Evolutionary conservation across 768 basidiomycete species (phyloP).

Genomic region (Filobasidium wieringae): DNA sequence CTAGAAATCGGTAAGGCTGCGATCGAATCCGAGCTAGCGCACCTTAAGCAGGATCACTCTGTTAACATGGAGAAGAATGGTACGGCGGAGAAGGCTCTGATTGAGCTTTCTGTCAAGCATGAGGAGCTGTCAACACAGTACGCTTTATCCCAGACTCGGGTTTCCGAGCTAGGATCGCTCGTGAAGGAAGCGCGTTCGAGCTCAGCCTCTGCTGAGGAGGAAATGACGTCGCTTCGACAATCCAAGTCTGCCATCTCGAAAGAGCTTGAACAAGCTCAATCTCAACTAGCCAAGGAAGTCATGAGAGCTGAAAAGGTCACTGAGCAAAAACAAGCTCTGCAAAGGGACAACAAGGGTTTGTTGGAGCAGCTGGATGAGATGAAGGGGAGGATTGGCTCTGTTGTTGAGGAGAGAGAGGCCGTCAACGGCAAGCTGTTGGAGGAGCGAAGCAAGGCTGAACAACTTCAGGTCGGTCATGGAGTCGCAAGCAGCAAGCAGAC

Average conservation of each 20-base stretch:
- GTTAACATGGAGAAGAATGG: neutral
- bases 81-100: neutral
- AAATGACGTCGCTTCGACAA: neutral
- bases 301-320: slow-evolving; percentile 29
- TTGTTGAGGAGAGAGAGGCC: slow-evolving; percentile 20
- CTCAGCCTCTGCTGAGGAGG: neutral
- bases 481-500: neutral
- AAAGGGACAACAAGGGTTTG: slow-evolving; percentile 32
- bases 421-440: slow-evolving; percentile 8
- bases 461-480: slow-evolving; percentile 12
- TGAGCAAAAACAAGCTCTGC: slow-evolving; percentile 25
- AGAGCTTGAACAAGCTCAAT: neutral
- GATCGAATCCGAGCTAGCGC: neutral
- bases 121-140: neutral
- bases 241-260: neutral
- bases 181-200: neutral
- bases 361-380: slow-evolving; percentile 35
- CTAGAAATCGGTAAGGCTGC: neutral
- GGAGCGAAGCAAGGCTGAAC: slow-evolving; percentile 14
- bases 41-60: neutral
- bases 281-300: slow-evolving; percentile 10
- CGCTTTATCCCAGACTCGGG: neutral
- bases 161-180: neutral
- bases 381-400: slow-evolving; percentile 26
- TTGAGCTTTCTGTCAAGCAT: neutral